Percentiles rank a stretch among this genome's conserved stretches.
Conservation (phyloP, 495 filamentous ascomycete species). For the Podospora appendiculata region DNA sequence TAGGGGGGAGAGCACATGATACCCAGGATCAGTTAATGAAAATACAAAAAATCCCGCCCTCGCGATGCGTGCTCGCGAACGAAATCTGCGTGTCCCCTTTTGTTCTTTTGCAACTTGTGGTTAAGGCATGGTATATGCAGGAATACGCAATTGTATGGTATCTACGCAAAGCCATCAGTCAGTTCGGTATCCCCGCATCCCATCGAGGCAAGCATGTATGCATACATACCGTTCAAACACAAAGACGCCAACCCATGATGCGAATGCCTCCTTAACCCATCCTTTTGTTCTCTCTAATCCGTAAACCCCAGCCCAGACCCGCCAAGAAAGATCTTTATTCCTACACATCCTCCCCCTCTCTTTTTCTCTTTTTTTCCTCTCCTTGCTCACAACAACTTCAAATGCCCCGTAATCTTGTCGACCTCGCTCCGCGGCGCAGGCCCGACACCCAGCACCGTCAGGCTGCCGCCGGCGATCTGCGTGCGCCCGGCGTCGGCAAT, state of each 20-base stretch:
- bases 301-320: background rate
- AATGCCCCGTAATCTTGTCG: constrained; percentile 74
- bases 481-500: constrained; percentile 95
- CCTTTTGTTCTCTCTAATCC: background rate
- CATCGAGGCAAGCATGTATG: too few species aligned
- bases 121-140: background rate
- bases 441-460: constrained; percentile 84
- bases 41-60: background rate
- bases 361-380: too few species aligned
- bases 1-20: constrained; percentile 23
- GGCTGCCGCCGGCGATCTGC: constrained; percentile 87
- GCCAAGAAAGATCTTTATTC: background rate
- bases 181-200: background rate
- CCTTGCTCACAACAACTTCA: constrained; percentile 83
- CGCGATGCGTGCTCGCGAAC: too few species aligned
- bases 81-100: background rate
- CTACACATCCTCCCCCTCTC: background rate
- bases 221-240: too few species aligned
- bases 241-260: too few species aligned
- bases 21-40: constrained; percentile 11
- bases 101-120: background rate
- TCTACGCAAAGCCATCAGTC: background rate
- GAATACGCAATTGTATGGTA: background rate
- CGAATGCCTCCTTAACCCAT: too few species aligned
- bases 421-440: constrained; percentile 83